A percentile compares a stretch with the other conserved stretches of the same genome.
phyloP scores from a whole-genome alignment of 140 eudicot species.

The Ambrosia hybrid region DNA sequence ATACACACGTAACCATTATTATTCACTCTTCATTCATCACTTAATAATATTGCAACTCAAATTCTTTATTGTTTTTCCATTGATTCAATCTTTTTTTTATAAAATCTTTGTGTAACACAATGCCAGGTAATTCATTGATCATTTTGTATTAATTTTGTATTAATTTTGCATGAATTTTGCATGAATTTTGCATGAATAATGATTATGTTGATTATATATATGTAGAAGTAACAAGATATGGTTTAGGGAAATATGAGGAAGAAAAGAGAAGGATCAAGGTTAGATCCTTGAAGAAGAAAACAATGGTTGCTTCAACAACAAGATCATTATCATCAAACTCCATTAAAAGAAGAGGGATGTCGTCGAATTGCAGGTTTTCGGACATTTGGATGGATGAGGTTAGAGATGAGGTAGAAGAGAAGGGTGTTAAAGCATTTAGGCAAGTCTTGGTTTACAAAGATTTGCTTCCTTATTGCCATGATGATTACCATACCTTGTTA shows the following conservation, averaged over 20 bases:
- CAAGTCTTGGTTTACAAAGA: not conserved
- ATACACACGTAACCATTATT: not conserved
- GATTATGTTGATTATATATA: not conserved
- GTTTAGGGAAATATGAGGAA: not conserved
- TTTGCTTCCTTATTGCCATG: conserved; percentile 3
- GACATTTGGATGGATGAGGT: conserved; percentile 2
- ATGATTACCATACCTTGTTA: conserved; percentile 9
- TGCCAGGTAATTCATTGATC: not conserved
- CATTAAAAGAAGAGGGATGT: not conserved
- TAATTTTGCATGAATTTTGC: not conserved
- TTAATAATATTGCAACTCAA: not conserved
- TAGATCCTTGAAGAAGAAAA: conserved; percentile 5
- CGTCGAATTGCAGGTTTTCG: conserved; percentile 2
- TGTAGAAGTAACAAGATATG: not conserved
- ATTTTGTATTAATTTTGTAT: not conserved
- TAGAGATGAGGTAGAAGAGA: conserved; percentile 12
- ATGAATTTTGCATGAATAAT: not conserved
- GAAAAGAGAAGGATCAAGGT: conserved; percentile 5
- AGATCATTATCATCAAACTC: not conserved
- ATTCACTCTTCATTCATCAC: not conserved
- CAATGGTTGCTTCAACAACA: not conserved
- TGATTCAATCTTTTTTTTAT: too few species aligned
- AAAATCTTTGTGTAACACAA: not conserved
- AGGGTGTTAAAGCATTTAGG: not conserved
- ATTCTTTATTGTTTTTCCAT: too few species aligned